Conservation (phyloP, 2,329 filamentous ascomycete species). For the Trichoderma oligosporum region DNA sequence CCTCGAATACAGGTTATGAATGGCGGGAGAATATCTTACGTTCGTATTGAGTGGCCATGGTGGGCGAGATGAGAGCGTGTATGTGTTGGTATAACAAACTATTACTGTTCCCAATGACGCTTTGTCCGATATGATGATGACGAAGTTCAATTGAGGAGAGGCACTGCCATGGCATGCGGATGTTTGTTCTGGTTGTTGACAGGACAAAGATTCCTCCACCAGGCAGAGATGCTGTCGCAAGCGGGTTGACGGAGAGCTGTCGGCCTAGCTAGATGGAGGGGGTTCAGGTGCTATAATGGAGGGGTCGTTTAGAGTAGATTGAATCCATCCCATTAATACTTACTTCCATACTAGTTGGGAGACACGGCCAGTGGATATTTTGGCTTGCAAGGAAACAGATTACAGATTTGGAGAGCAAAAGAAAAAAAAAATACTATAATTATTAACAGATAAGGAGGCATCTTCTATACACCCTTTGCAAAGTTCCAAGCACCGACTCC, state of each 20-base stretch:
- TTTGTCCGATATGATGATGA: background rate
- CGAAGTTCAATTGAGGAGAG: background rate
- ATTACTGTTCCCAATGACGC: background rate
- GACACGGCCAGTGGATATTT: too few relatives aligned
- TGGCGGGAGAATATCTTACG: slow-evolving; percentile 34
- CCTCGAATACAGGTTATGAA: background rate
- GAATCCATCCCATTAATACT: too few relatives aligned
- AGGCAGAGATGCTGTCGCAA: slow-evolving; percentile 22
- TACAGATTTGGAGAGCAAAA: too few relatives aligned
- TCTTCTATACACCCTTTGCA: too few relatives aligned
- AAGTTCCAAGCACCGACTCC: too few relatives aligned
- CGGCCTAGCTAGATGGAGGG: background rate
- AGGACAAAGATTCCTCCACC: background rate
- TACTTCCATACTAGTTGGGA: too few relatives aligned
- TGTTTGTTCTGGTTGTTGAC: background rate
- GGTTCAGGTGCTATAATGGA: background rate
- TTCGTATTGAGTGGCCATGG: slow-evolving; percentile 58
- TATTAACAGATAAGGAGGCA: too few relatives aligned
- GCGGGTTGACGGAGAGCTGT: background rate
- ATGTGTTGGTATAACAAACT: background rate
- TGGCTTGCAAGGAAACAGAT: too few relatives aligned
- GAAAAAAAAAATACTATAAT: too few relatives aligned
- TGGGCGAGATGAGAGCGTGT: slow-evolving; percentile 19
- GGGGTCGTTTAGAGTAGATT: background rate
- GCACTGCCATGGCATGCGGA: background rate